Base-by-base conservation (phyloP, 371 early-diverging fungal species). In the Rhizopus arrhizus region DNA sequence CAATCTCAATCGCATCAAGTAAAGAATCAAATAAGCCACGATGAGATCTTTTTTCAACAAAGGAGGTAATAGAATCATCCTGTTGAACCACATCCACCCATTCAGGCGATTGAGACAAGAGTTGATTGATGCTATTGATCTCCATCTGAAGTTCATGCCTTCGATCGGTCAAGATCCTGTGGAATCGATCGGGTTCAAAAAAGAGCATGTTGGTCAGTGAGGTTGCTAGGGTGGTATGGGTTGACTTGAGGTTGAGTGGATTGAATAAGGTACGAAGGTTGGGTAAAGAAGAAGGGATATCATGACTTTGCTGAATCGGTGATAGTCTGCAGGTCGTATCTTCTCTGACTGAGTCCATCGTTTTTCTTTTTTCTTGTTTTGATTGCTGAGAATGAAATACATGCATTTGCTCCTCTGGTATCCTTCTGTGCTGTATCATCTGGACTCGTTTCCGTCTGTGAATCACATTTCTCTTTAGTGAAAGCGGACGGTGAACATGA, bases 401-500 rank as follows among this genome's bases (percentile, higher is more conserved):
- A 45, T 55, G 12, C 55, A 41, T 41, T 13, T 42, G 41, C 5
- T 42, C n/a, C 42, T 55, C 32, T 38, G 42, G 32, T 41, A 41
- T 41, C 55, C 40, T n/a, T 42, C 42, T 42, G 29, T 38, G 38
- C 40, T 55, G 28, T 41, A 49, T 35, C 59, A 61, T 62, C 13
- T 66, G 62, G 13, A 58, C 55, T 49, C 72, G 33, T 48, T 72
- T 72, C 41, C 81, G 62, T 51, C 80, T 68, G 52, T 77, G 75
- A 38, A 81, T 80, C n/a, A 80, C 66, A 5, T 65, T 63, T 9
- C 73, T 61, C 47, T 75, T 74, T 72, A 81, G 65, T 22, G 64
- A 65, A 7, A 73, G 53, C 28, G 74, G 85, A 4, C 85, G 73
- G 36, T 77, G 78, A 3, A 68, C 64, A 54, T 66, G 68, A 58